These are phyloP conservation scores for Fonsecaea nubica DNA, from an alignment of 2,329 filamentous ascomycete genomes.

Conservation along the genomic window DNA sequence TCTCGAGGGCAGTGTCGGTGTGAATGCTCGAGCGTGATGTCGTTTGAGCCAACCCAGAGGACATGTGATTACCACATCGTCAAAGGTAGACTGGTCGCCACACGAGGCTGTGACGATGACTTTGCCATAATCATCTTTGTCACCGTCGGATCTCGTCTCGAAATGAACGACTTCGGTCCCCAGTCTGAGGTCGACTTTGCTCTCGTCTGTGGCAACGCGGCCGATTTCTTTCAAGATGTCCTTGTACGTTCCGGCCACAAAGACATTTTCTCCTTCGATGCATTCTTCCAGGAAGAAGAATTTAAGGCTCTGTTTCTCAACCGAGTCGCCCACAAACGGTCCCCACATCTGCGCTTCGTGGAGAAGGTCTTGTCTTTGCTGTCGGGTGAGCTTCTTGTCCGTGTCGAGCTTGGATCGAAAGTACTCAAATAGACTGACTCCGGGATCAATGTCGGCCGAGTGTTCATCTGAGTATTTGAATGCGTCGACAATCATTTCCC, in stretches of 20 bases:
- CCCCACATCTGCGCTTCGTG: slow-evolving; percentile 68
- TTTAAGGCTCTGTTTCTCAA: slow-evolving; percentile 66
- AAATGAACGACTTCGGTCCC: slow-evolving; percentile 53
- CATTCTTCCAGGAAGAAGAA: slow-evolving; percentile 72
- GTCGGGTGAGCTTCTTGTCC: slow-evolving; percentile 48
- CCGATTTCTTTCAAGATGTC: slow-evolving; percentile 63
- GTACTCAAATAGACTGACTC: slow-evolving; percentile 64
- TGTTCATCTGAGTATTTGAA: slow-evolving; percentile 65
- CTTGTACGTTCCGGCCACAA: slow-evolving; percentile 67
- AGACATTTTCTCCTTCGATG: slow-evolving; percentile 69
- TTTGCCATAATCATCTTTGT: slow-evolving; percentile 41
- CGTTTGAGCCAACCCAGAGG: slow-evolving; percentile 62
- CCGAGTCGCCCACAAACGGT: slow-evolving; percentile 66
- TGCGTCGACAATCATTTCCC: slow-evolving; percentile 64
- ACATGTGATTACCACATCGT: slow-evolving; percentile 60
- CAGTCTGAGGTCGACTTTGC: slow-evolving; percentile 53
- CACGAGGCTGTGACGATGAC: slow-evolving; percentile 54
- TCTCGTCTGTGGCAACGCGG: slow-evolving; percentile 54
- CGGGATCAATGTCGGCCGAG: slow-evolving; percentile 56
- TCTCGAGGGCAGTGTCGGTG: slow-evolving; percentile 51
- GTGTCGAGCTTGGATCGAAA: slow-evolving; percentile 59
- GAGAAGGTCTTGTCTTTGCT: slow-evolving; percentile 53
- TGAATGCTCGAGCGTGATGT: slow-evolving; percentile 53
- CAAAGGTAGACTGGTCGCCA: slow-evolving; percentile 51
- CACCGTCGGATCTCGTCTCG: slow-evolving; percentile 38